Conservation (phyloP, 169 alveolate species). For the Amoebophrya sp. region DNA sequence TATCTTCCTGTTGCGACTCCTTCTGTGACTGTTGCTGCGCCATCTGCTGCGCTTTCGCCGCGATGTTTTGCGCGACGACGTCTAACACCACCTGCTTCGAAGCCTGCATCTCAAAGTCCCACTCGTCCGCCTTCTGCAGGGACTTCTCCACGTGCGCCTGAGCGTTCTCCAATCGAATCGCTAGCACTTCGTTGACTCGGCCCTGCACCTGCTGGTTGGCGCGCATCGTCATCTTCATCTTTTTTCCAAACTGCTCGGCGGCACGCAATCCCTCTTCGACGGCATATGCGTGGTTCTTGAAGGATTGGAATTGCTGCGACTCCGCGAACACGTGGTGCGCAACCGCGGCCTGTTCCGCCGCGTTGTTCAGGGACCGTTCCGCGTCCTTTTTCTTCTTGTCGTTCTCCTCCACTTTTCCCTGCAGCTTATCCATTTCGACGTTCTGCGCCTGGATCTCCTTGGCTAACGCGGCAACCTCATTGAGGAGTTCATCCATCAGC, state of each 20-base stretch:
- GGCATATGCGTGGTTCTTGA: neutral
- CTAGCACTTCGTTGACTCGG: neutral
- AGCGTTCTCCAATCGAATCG: neutral
- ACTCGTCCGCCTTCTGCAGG: neutral
- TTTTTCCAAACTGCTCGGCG: neutral
- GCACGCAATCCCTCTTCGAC: neutral
- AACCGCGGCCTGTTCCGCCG: neutral
- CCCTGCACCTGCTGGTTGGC: slow-evolving; percentile 8
- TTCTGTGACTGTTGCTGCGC: neutral
- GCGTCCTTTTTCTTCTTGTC: neutral
- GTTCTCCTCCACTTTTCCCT: neutral
- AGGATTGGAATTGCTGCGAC: neutral
- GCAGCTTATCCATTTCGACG: neutral
- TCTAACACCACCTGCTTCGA: neutral
- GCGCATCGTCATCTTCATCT: neutral
- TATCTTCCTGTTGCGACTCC: neutral
- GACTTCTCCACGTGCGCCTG: neutral
- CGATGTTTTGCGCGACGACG: neutral
- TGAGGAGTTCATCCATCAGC: neutral
- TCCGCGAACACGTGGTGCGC: neutral
- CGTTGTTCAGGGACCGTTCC: neutral
- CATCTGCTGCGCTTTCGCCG: neutral
- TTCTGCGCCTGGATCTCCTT: neutral
- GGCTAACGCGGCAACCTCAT: neutral
- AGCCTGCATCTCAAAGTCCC: neutral